phyloP scores from a whole-genome alignment of 768 basidiomycete species.

The Panus rudis region DNA sequence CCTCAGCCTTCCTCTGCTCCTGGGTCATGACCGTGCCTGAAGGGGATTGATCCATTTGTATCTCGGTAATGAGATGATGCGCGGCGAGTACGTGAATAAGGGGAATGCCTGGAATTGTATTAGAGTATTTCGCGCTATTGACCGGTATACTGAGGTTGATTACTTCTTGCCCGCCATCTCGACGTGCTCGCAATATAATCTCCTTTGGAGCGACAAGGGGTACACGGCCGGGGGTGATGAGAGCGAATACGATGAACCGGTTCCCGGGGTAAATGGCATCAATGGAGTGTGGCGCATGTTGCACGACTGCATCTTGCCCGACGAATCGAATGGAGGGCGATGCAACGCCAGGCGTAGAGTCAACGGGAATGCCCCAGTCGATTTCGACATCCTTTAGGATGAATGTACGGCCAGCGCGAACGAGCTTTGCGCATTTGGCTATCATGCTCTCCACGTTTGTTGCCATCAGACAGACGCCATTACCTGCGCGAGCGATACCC shows the following conservation, averaged over 20 bases:
- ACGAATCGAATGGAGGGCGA: neutral
- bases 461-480: constrained; percentile 44
- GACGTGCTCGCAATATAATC: constrained; percentile 22
- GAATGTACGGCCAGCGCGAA: constrained; percentile 44
- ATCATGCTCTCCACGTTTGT: constrained; percentile 37
- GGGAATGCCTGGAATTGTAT: constrained; percentile 13
- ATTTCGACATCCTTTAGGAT: constrained; percentile 38
- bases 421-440: constrained; percentile 41
- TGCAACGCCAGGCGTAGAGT: neutral
- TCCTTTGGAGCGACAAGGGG: constrained; percentile 17
- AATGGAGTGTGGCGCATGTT: constrained; percentile 27
- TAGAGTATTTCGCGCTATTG: constrained; percentile 18
- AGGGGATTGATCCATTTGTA: constrained; percentile 25
- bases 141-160: constrained; percentile 18
- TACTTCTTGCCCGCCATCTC: constrained; percentile 17
- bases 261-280: constrained; percentile 26
- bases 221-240: constrained; percentile 17
- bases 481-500: constrained; percentile 46
- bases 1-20: constrained; percentile 35
- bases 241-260: constrained; percentile 29
- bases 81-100: constrained; percentile 51
- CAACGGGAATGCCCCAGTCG: constrained; percentile 35
- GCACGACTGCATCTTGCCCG: constrained; percentile 11
- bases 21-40: no score
- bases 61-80: constrained; percentile 44